Evolutionary conservation across 805 yeast species (phyloP).

Genomic region (Maudiozyma bulderi): DNA sequence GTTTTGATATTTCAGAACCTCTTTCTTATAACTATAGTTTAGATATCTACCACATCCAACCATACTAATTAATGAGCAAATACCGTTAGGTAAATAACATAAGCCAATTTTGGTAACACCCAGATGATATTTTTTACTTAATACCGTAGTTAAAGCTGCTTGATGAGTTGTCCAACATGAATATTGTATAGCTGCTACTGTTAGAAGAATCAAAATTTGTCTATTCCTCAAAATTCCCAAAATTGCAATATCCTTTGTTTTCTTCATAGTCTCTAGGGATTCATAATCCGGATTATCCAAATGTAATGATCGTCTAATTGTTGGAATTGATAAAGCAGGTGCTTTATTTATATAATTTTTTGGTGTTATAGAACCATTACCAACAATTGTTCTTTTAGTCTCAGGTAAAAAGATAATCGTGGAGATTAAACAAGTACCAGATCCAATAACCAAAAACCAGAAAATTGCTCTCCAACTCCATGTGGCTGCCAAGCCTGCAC

Average conservation of each 20-base stretch:
- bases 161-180: constrained; percentile 64
- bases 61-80: constrained; percentile 55
- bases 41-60: constrained; percentile 46
- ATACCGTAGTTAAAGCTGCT: constrained; percentile 51
- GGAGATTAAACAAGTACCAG: constrained; percentile 36
- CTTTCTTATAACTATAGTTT: constrained; percentile 34
- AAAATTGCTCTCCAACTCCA: constrained; percentile 68
- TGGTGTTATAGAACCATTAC: constrained; percentile 62
- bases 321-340: constrained; percentile 32
- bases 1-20: constrained; percentile 11
- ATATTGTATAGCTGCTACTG: constrained; percentile 55
- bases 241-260: constrained; percentile 29
- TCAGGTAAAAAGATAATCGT: constrained; percentile 53
- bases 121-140: constrained; percentile 42
- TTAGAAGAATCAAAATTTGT: constrained; percentile 39
- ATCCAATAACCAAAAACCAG: constrained; percentile 61
- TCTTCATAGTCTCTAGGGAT: constrained; percentile 18
- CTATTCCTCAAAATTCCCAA: constrained; percentile 35
- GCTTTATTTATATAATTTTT: constrained; percentile 32
- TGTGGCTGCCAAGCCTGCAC: constrained; percentile 33
- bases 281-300: constrained; percentile 27
- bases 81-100: constrained; percentile 70
- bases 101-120: constrained; percentile 52
- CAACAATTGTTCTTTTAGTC: constrained; percentile 61
- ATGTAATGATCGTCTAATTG: constrained; percentile 16